phyloP scores from a whole-genome alignment of 2,329 filamentous ascomycete genomes.

The Trichoderma polysporum region DNA sequence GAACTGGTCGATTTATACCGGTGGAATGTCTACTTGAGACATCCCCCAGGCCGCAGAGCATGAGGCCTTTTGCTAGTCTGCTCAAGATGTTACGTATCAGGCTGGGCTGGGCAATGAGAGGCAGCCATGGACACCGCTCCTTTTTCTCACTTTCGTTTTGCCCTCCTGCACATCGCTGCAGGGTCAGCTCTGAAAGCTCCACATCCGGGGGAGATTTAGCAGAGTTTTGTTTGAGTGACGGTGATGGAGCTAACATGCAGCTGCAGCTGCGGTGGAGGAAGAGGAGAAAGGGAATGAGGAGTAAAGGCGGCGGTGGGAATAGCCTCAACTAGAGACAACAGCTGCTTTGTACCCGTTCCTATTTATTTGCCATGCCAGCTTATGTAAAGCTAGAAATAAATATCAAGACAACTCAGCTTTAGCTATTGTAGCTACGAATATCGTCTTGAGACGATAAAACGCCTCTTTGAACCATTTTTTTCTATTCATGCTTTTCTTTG shows the following conservation, averaged over 20 bases:
- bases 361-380: too few species aligned
- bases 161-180: neutral
- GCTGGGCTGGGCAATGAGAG: neutral
- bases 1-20: neutral
- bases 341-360: neutral
- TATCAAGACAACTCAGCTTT: neutral
- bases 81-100: neutral
- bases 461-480: neutral
- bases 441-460: neutral
- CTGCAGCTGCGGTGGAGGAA: neutral
- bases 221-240: neutral
- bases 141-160: neutral
- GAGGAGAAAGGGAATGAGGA: neutral
- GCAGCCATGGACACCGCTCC: conserved; percentile 4
- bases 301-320: conserved; percentile 10
- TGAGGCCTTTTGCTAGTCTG: conserved; percentile 10
- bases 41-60: neutral
- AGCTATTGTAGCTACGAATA: neutral
- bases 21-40: neutral
- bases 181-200: conserved; percentile 1
- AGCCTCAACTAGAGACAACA: neutral
- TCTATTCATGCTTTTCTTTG: neutral
- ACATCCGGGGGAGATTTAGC: neutral
- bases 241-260: conserved; percentile 12
- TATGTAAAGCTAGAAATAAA: too few species aligned